A percentile compares a stretch with the other conserved stretches of the same genome.
Conservation (phyloP, 2,329 filamentous ascomycete genomes). For the Exophiala lecanii-corni region DNA sequence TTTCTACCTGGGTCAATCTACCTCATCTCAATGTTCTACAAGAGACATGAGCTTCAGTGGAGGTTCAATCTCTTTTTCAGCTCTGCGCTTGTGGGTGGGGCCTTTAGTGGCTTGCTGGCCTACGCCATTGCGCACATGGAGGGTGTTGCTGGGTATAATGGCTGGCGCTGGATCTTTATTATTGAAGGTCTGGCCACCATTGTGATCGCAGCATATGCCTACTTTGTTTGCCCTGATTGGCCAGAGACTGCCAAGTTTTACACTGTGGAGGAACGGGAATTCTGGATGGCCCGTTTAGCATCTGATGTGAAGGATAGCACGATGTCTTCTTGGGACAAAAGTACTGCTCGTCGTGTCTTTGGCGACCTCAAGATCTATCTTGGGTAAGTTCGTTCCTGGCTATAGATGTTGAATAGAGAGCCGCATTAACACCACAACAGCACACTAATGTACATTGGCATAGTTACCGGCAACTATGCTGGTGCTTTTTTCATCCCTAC, state of each 20-base stretch:
- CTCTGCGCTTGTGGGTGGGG: conserved; percentile 35
- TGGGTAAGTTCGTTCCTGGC: conserved; percentile 13
- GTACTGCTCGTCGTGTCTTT: conserved; percentile 26
- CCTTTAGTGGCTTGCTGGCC: conserved; percentile 46
- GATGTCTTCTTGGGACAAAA: conserved; percentile 28
- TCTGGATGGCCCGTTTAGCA: conserved; percentile 32
- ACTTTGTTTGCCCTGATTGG: conserved; percentile 31
- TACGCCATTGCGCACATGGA: conserved; percentile 50
- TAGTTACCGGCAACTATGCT: conserved; percentile 32
- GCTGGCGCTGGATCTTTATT: conserved; percentile 36
- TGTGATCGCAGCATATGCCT: conserved; percentile 23
- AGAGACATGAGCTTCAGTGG: conserved; percentile 35
- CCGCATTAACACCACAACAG: conserved; percentile 1
- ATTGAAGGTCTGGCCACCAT: conserved; percentile 31
- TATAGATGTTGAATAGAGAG: neutral
- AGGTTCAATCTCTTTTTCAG: conserved; percentile 31
- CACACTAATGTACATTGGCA: conserved; percentile 30
- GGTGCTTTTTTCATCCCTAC: conserved; percentile 33
- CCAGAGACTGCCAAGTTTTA: conserved; percentile 30
- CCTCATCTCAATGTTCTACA: conserved; percentile 33
- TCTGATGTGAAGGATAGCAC: conserved; percentile 24
- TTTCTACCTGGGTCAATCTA: conserved; percentile 32
- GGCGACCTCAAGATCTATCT: conserved; percentile 33
- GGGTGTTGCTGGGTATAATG: conserved; percentile 29
- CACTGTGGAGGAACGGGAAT: conserved; percentile 30